A percentile compares a stretch with the other conserved stretches of the same genome.
These are phyloP conservation scores for Fusarium agapanthi DNA, from an alignment of 2,329 filamentous ascomycete genomes.

Conservation along the genomic window DNA sequence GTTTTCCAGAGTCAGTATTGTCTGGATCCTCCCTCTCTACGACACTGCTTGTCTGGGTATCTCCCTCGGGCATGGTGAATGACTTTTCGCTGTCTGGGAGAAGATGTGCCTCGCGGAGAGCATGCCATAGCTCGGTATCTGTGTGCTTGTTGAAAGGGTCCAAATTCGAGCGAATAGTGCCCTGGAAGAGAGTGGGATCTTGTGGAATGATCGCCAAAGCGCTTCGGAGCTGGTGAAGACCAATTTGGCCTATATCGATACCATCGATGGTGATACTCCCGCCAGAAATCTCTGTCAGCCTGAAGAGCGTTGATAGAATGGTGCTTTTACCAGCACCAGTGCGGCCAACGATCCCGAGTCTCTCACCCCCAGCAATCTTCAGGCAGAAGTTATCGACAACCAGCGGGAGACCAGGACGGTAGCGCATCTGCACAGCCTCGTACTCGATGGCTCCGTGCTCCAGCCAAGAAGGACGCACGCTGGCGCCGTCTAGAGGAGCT, in stretches of 20 bases:
- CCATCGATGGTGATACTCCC: conserved; percentile 76
- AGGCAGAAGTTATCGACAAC: conserved; percentile 76
- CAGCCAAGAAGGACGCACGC: not conserved
- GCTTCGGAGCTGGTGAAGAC: conserved; percentile 73
- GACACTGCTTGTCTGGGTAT: not conserved
- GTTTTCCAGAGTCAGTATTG: not conserved
- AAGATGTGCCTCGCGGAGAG: not conserved
- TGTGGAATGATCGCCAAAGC: conserved; percentile 80
- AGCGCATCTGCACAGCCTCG: conserved; percentile 45
- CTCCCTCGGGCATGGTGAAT: not conserved
- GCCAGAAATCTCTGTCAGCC: conserved; percentile 75
- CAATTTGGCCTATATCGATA: conserved; percentile 76
- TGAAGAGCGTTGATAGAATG: conserved; percentile 76
- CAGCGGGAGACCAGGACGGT: conserved; percentile 74
- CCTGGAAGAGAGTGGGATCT: conserved; percentile 81
- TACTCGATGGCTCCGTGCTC: not conserved
- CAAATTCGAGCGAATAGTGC: conserved; percentile 77
- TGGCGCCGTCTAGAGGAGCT: not conserved
- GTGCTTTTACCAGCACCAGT: conserved; percentile 82
- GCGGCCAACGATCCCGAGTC: conserved; percentile 77
- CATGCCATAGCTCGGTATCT: not conserved
- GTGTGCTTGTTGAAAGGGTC: not conserved
- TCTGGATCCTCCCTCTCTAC: not conserved
- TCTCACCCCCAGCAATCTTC: conserved; percentile 68
- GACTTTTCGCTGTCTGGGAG: not conserved